Evolutionary conservation across 2,329 filamentous ascomycete genomes (phyloP).

Genomic region (Apiospora rasikravindrae): DNA sequence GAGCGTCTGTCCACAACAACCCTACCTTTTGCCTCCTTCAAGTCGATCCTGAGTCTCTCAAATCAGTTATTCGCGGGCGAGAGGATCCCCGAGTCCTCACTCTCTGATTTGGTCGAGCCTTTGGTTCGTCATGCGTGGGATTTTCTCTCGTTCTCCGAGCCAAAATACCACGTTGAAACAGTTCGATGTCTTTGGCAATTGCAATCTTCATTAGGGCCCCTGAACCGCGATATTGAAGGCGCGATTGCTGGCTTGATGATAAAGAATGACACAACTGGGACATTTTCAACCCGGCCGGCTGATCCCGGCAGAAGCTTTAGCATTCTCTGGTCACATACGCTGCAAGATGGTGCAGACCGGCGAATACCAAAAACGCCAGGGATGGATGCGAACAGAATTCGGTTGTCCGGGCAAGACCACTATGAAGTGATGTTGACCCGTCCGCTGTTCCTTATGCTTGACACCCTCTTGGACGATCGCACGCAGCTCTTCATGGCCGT

Average conservation of each 20-base stretch:
- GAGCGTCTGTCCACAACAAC: slow-evolving; percentile 46
- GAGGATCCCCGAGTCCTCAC: slow-evolving; percentile 56
- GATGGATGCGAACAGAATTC: slow-evolving; percentile 39
- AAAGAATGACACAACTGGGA: slow-evolving; percentile 52
- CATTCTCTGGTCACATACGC: slow-evolving; percentile 81
- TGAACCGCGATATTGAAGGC: slow-evolving; percentile 79
- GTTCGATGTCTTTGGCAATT: slow-evolving; percentile 86
- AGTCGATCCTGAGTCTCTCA: slow-evolving; percentile 62
- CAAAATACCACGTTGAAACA: slow-evolving; percentile 94
- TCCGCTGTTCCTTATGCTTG: slow-evolving; percentile 81
- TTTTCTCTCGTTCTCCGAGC: slow-evolving; percentile 79
- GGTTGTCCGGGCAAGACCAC: slow-evolving; percentile 62
- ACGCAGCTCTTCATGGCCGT: slow-evolving; percentile 78
- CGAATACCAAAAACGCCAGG: slow-evolving; percentile 46
- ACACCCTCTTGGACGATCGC: slow-evolving; percentile 74
- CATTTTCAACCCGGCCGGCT: slow-evolving; percentile 53
- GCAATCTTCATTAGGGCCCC: slow-evolving; percentile 71
- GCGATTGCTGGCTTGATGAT: slow-evolving; percentile 75
- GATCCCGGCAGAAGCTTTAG: slow-evolving; percentile 74
- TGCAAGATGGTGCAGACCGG: slow-evolving; percentile 62
- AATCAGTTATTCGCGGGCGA: slow-evolving; percentile 61
- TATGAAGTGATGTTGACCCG: slow-evolving; percentile 79
- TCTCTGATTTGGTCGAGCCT: slow-evolving; percentile 68
- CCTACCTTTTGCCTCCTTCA: slow-evolving; percentile 60
- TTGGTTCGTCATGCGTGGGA: slow-evolving; percentile 78